Evolutionary conservation across 345 rosid genomes (phyloP).

Genomic region (Pseudoturritis turrita): DNA sequence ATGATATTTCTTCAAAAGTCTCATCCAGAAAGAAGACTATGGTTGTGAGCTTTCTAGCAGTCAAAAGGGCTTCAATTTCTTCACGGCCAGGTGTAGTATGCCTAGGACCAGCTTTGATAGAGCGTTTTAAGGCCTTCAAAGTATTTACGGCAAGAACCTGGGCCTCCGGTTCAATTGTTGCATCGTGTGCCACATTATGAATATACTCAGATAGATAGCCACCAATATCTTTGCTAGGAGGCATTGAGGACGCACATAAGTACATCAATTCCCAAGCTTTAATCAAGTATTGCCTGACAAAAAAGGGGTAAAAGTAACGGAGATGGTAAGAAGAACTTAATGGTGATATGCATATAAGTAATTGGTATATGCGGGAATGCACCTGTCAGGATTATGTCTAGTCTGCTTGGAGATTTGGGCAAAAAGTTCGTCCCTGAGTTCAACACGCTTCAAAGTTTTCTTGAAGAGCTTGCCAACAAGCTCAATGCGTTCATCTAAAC

Average conservation of each 20-base stretch:
- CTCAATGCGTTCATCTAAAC: conserved; percentile 81
- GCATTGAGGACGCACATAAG: conserved; percentile 94
- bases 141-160: conserved; percentile 77
- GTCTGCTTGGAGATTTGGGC: conserved; percentile 97
- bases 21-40: conserved; percentile 95
- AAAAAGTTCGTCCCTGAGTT: conserved; percentile 95
- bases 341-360: background rate
- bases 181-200: conserved; percentile 73
- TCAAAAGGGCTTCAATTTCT: conserved; percentile 92
- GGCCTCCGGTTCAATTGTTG: conserved; percentile 63
- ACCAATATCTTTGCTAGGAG: conserved; percentile 97
- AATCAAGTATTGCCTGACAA: conserved; percentile 67
- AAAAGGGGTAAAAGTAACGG: background rate
- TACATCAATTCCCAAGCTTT: conserved; percentile 97
- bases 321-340: background rate
- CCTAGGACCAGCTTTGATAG: conserved; percentile 95
- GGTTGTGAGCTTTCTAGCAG: conserved; percentile 82
- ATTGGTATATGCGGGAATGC: background rate
- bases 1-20: conserved; percentile 95
- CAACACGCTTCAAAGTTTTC: conserved; percentile 84
- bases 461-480: conserved; percentile 83
- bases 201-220: conserved; percentile 90
- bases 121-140: conserved; percentile 79
- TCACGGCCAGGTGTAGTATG: conserved; percentile 87
- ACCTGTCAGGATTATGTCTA: conserved; percentile 90